Evolutionary conservation across 2,329 filamentous ascomycete species (phyloP), one percentile per base, ranked within the genome.

Genomic region (Atkinsonella hypoxylon): DNA sequence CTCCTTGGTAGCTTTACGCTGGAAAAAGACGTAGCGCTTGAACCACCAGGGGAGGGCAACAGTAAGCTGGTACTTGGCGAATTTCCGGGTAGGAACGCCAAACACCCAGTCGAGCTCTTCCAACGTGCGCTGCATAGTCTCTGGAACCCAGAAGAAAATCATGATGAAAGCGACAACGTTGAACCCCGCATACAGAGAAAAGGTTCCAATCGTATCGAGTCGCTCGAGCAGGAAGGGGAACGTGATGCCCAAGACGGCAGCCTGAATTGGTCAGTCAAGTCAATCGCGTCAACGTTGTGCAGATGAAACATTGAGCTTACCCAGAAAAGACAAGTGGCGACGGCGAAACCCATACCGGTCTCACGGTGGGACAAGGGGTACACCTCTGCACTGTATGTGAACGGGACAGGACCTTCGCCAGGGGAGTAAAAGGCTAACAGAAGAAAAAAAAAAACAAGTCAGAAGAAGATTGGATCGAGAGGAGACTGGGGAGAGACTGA

Each of bases 321-420:
- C 66, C 74, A 78, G 65, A 76, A 77, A 54, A 77, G 70, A 57
- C 76, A 79, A 1, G 78, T 81, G 2, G 79, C 77, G 1, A 83
- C 79, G 5, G 78, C 78, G 65, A 76, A 81, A 0, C 71, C 72
- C 81, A 84, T 83, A 36, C 80, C 81, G 4, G 81, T 72, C 61
- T 83, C 80, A 54, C 80, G 70, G 61, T 83, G 79, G 1, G 76
- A 79, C 0, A 83, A 72, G 1, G 81, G 81, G 62, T 81, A 83
- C 12, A 82, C 78, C 59, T 83, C 81, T 4, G 81, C 78, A 0
- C 70, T 75, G 67, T 82, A 82, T 17, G 75, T 75, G 62, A 81
- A 83, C 0, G 79, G 79, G 0, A 83, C 79, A 0, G 78, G 73
- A 0, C 81, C 81, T 65, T 83, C 79, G 17, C 81, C 81, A 0